These are phyloP conservation scores for Dioszegia hungarica DNA, from an alignment of 768 basidiomycete species.

Conservation along the genomic window DNA sequence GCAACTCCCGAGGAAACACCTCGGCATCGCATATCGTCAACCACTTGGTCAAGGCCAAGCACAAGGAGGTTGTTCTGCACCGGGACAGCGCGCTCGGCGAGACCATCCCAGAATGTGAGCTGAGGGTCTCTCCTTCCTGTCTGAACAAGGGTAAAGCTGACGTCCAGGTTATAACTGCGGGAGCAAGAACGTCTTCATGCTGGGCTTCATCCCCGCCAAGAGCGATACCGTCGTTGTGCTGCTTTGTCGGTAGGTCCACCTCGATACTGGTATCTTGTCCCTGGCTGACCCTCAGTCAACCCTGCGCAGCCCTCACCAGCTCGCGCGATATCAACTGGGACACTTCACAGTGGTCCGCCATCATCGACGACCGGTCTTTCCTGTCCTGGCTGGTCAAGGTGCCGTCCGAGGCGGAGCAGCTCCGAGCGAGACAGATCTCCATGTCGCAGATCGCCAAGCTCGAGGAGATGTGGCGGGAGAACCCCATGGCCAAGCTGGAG, in stretches of 20 bases:
- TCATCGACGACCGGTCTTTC: conserved; percentile 97
- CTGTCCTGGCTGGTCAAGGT: conserved; percentile 99
- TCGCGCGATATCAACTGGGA: conserved; percentile 99
- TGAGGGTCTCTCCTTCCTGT: neutral
- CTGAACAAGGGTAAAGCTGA: neutral
- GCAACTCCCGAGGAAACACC: conserved; percentile 95
- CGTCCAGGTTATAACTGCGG: conserved; percentile 77
- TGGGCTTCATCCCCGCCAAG: conserved; percentile 98
- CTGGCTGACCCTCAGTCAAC: conserved; percentile 65
- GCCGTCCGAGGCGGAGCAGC: conserved; percentile 90
- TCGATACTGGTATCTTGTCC: neutral
- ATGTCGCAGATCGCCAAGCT: conserved; percentile 95
- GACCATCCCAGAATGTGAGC: conserved; percentile 84
- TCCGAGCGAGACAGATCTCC: conserved; percentile 92
- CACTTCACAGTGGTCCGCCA: conserved; percentile 91
- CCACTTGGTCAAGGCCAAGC: conserved; percentile 96
- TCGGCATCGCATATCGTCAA: conserved; percentile 99
- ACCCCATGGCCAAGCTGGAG: conserved; percentile 86
- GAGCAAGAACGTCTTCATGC: conserved; percentile 98
- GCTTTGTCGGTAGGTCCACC: conserved; percentile 68
- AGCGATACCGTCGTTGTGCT: conserved; percentile 97
- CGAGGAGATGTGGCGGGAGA: conserved; percentile 96
- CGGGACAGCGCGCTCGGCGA: conserved; percentile 93
- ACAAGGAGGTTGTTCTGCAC: conserved; percentile 96
- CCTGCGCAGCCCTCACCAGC: conserved; percentile 80